Evolutionary conservation across 805 yeast species (phyloP), one percentile per base, ranked within the genome.

Genomic region (Saturnispora silvae): DNA sequence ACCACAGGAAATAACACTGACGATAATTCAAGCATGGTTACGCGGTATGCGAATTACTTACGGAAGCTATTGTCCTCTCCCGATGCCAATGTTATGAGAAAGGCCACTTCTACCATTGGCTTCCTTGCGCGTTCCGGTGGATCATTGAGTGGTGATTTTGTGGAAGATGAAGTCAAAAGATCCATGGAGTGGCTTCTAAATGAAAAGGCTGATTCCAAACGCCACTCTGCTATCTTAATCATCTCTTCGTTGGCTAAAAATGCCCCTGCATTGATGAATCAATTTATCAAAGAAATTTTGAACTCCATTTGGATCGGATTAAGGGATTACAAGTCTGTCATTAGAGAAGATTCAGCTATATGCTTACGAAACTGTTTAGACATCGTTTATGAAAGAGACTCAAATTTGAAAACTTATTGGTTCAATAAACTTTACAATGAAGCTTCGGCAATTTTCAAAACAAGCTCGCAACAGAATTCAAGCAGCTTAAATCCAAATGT

Each of bases 141-240:
- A 1, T 76, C 94, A 1, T 60, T 86, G 37, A 84, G 95, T 0
- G 86, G 94, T 1, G 96, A 86, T 35, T 81, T 89, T 55, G 96
- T 92, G 20, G 96, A 89, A 44, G 81, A 75, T 49, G 96, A 89
- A 56, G 92, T 92, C 7, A 83, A 81, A 51, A 69, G 82, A 34
- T 84, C 95, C 28, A 67, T 89, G 35, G 98, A 92, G 57, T 81
- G 96, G 89, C 68, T 89, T 18, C 82, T 84, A 24, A 69, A 80
- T n/a, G 95, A 86, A 44, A 78, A 84, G 45, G 85, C 81, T 50
- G 95, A 85, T 48, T 71, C 72, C 31, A 72, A 94, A 49, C 75
- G 92, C 45, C 96, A 89, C 53, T 96, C 96, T 0, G 95, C 96
- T 1, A 76, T 86, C 27, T 64, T 89, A 37, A 77, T 85, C 29